Percentiles rank a stretch among this genome's conserved stretches.
These are phyloP conservation scores for Epichloe elymi DNA, from an alignment of 2,329 filamentous ascomycete species.

Conservation along the genomic window DNA sequence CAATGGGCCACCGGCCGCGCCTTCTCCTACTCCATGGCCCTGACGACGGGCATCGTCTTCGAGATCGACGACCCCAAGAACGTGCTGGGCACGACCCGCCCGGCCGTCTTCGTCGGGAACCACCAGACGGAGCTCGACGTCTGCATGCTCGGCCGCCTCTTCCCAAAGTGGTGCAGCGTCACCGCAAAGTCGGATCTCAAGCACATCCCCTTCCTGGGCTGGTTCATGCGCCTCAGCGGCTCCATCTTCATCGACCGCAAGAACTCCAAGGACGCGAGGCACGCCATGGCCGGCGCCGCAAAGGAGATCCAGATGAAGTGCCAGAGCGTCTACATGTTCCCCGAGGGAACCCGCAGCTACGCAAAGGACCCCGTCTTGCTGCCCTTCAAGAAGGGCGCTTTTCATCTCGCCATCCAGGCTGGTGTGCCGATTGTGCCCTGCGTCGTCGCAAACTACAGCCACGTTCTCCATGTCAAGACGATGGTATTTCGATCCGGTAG, in stretches of 20 bases:
- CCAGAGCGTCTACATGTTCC: constrained; percentile 77
- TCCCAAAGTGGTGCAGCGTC: constrained; percentile 83
- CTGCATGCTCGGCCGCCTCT: constrained; percentile 76
- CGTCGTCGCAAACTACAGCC: constrained; percentile 66
- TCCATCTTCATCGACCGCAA: constrained; percentile 91
- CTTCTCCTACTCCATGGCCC: constrained; percentile 69
- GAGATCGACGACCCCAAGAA: constrained; percentile 53
- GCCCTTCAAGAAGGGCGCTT: constrained; percentile 98
- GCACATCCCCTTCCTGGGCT: constrained; percentile 72
- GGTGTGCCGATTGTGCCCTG: constrained; percentile 86
- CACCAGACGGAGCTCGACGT: constrained; percentile 96
- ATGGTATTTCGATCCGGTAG: constrained; percentile 52
- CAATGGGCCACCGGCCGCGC: constrained; percentile 74
- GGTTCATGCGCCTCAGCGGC: constrained; percentile 83
- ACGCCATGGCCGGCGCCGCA: constrained; percentile 75
- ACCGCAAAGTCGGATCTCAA: constrained; percentile 82
- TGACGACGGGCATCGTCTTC: constrained; percentile 67
- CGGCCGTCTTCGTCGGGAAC: constrained; percentile 85
- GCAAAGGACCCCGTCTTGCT: constrained; percentile 66
- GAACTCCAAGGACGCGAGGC: constrained; percentile 68
- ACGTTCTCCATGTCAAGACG: constrained; percentile 52
- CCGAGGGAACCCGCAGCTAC: constrained; percentile 89
- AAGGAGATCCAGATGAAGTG: constrained; percentile 58
- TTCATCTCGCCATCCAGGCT: constrained; percentile 89
- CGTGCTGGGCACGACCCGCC: constrained; percentile 51